Evolutionary conservation across 768 basidiomycete genomes (phyloP).

Genomic region (Dacryopinax spathularia): DNA sequence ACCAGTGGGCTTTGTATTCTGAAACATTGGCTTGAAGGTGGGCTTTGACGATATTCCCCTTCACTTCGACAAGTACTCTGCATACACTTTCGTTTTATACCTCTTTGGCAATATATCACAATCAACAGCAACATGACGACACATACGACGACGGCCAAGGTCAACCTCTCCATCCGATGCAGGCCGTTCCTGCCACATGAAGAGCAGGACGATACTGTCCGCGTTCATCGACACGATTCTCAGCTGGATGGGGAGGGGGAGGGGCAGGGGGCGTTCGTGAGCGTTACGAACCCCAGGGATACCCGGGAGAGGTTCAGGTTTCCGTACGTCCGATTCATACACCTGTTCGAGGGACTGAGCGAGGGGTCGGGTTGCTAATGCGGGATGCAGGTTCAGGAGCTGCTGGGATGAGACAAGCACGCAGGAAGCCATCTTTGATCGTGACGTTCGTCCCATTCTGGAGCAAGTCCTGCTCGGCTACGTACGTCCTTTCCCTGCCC

Average conservation of each 20-base stretch:
- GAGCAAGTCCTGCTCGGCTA: conserved; percentile 66
- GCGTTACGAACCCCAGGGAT: conserved; percentile 59
- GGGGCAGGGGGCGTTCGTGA: conserved; percentile 28
- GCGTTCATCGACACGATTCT: neutral
- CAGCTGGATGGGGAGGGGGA: neutral
- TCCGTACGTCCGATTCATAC: conserved; percentile 31
- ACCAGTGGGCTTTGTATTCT: too few species aligned
- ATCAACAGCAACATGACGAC: too few species aligned
- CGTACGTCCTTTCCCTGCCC: conserved; percentile 30
- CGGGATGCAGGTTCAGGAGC: conserved; percentile 43
- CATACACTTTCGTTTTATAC: too few species aligned
- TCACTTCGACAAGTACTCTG: too few species aligned
- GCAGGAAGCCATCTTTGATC: conserved; percentile 64
- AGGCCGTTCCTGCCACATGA: conserved; percentile 1
- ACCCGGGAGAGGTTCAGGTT: conserved; percentile 59
- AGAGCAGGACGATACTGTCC: conserved; percentile 8
- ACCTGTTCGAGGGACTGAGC: neutral
- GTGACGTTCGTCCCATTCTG: conserved; percentile 62
- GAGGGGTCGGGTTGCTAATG: conserved; percentile 2
- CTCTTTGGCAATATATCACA: too few species aligned
- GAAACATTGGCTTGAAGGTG: too few species aligned
- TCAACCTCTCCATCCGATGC: neutral
- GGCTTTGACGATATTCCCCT: too few species aligned
- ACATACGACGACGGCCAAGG: neutral
- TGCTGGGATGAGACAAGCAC: conserved; percentile 57